These are phyloP conservation scores for Diospyros lotus DNA, from an alignment of 148 eudicot genomes.

Conservation along the genomic window DNA sequence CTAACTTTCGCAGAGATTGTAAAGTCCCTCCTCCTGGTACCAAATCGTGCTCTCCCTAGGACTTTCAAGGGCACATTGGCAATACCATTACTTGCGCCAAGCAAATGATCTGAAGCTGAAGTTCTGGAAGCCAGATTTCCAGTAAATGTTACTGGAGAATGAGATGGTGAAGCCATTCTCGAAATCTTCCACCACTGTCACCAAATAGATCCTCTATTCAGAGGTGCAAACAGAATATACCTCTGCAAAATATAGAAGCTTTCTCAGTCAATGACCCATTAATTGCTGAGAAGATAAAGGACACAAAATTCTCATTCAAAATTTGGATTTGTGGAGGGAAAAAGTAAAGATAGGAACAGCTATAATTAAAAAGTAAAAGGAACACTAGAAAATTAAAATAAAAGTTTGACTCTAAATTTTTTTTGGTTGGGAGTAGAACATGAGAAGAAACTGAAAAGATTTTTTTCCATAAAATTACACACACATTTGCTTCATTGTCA, in stretches of 20 bases:
- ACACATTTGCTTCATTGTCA: too few relatives aligned
- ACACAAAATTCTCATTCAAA: neutral
- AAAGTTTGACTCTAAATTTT: too few relatives aligned
- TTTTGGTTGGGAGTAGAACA: too few relatives aligned
- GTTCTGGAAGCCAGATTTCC: constrained; percentile 28
- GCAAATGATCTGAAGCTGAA: constrained; percentile 63
- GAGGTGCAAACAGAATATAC: neutral
- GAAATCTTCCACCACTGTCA: constrained; percentile 16
- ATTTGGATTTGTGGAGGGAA: too few relatives aligned
- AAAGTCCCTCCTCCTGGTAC: constrained; percentile 29
- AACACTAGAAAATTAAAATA: too few relatives aligned
- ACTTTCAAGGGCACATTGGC: constrained; percentile 51
- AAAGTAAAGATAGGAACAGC: too few relatives aligned
- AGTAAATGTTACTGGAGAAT: constrained; percentile 22
- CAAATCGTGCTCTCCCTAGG: constrained; percentile 50
- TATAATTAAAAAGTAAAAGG: too few relatives aligned
- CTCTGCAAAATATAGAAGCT: neutral
- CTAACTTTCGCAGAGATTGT: constrained; percentile 48
- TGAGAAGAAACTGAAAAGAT: too few relatives aligned
- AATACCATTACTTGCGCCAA: constrained; percentile 48
- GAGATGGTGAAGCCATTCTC: constrained; percentile 49
- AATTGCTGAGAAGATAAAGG: neutral
- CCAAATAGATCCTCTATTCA: constrained; percentile 13
- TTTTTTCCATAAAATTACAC: too few relatives aligned
- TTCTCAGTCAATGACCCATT: neutral